These are phyloP conservation scores for Leccinum rimulosum DNA, from an alignment of 768 basidiomycete species.

Conservation along the genomic window DNA sequence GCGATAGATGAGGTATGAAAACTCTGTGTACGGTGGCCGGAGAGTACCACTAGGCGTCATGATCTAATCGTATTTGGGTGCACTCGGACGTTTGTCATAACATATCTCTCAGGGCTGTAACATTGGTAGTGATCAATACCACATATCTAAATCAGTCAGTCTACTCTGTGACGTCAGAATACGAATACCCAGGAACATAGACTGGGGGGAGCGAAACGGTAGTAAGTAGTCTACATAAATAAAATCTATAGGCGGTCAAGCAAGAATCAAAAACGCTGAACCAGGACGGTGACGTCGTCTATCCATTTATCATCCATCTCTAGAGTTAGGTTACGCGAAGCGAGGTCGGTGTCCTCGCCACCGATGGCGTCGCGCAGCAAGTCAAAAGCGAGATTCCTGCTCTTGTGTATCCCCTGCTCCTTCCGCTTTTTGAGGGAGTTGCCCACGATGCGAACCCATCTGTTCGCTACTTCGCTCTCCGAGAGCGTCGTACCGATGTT, in stretches of 20 bases:
- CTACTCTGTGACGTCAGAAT: background rate
- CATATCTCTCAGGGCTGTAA: conserved; percentile 12
- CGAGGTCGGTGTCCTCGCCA: conserved; percentile 37
- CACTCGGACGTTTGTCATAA: conserved; percentile 14
- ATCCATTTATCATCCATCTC: conserved; percentile 53
- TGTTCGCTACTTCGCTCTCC: conserved; percentile 30
- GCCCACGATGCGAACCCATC: conserved; percentile 37
- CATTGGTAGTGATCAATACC: conserved; percentile 7
- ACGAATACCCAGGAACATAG: background rate
- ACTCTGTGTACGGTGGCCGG: background rate
- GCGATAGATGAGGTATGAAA: conserved; percentile 3
- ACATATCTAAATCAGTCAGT: conserved; percentile 6
- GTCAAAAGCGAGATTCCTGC: conserved; percentile 40
- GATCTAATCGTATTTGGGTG: conserved; percentile 4
- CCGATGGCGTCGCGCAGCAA: conserved; percentile 44
- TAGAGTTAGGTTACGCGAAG: conserved; percentile 45
- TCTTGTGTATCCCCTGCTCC: conserved; percentile 18
- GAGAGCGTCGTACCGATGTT: conserved; percentile 20
- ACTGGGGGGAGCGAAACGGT: background rate
- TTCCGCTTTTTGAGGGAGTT: conserved; percentile 21
- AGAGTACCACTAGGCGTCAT: background rate
- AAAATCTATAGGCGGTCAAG: background rate
- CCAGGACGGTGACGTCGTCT: conserved; percentile 47
- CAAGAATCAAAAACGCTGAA: conserved; percentile 36
- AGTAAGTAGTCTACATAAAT: background rate